These are phyloP conservation scores for Cercospora beticola DNA, from an alignment of 2,329 filamentous ascomycete genomes.

Conservation along the genomic window DNA sequence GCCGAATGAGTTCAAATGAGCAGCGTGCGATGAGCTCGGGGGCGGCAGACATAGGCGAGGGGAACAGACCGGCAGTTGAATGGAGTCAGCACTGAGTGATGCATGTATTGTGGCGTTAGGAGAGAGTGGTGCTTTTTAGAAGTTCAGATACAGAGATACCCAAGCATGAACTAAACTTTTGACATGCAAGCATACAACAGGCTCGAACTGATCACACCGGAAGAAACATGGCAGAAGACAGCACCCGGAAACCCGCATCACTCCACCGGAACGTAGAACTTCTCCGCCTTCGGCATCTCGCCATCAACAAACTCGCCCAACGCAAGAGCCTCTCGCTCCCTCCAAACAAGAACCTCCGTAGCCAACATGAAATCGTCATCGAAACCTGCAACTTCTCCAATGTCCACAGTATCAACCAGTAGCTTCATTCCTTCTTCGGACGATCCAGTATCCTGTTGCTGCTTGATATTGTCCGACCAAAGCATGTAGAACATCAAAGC, in stretches of 20 bases:
- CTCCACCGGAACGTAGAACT: background rate
- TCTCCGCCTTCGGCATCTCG: conserved; percentile 1
- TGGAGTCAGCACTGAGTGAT: background rate
- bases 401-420: background rate
- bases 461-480: conserved; percentile 6
- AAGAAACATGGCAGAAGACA: background rate
- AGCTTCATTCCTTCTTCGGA: background rate
- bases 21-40: background rate
- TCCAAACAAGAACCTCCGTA: background rate
- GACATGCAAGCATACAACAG: background rate
- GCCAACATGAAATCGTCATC: conserved; percentile 3
- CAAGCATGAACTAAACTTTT: background rate
- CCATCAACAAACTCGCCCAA: background rate
- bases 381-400: background rate
- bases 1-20: conserved; percentile 43
- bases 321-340: background rate
- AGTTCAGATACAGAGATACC: conserved; percentile 6
- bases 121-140: background rate
- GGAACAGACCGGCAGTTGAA: background rate
- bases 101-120: background rate
- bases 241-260: background rate
- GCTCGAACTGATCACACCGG: background rate
- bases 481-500: conserved; percentile 14
- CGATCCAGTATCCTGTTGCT: background rate
- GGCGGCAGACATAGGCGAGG: background rate